Evolutionary conservation across 2,329 filamentous ascomycete species (phyloP).

Genomic region (Seiridium unicorne): DNA sequence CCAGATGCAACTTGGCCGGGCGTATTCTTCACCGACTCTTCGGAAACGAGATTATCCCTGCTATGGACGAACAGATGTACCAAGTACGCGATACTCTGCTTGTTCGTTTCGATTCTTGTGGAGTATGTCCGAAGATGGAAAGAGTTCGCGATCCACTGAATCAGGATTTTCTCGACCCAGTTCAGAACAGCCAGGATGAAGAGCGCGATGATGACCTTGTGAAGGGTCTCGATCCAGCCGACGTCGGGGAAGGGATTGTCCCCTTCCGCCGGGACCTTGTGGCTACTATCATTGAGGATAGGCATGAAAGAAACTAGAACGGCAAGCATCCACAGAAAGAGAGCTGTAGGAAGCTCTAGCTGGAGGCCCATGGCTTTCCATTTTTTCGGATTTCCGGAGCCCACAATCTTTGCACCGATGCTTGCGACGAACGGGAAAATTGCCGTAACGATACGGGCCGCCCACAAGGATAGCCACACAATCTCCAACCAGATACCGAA

Average conservation of each 20-base stretch:
- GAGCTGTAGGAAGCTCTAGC: conserved; percentile 78
- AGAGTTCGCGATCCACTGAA: conserved; percentile 90
- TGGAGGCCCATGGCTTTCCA: conserved; percentile 87
- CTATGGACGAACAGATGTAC: conserved; percentile 56
- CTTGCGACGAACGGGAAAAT: conserved; percentile 47
- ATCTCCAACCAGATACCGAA: conserved; percentile 96
- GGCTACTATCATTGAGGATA: conserved; percentile 65
- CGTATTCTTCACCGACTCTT: conserved; percentile 48
- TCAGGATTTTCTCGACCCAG: conserved; percentile 87
- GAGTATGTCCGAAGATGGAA: conserved; percentile 92
- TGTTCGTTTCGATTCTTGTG: conserved; percentile 87
- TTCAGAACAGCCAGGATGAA: conserved; percentile 80
- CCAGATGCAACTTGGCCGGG: conserved; percentile 50
- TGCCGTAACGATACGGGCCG: conserved; percentile 55
- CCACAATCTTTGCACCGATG: conserved; percentile 65
- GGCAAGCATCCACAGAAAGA: conserved; percentile 91
- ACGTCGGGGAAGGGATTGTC: conserved; percentile 50
- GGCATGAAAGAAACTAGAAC: conserved; percentile 84
- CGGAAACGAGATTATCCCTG: conserved; percentile 66
- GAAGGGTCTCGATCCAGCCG: conserved; percentile 73
- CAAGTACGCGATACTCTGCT: conserved; percentile 69
- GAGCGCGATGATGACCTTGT: conserved; percentile 84
- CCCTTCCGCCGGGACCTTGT: conserved; percentile 21
- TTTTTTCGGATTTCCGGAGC: conserved; percentile 85
- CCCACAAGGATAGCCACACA: conserved; percentile 89